These are phyloP conservation scores for Gossypium trilobum DNA, from an alignment of 441 rosid genomes.

Conservation along the genomic window DNA sequence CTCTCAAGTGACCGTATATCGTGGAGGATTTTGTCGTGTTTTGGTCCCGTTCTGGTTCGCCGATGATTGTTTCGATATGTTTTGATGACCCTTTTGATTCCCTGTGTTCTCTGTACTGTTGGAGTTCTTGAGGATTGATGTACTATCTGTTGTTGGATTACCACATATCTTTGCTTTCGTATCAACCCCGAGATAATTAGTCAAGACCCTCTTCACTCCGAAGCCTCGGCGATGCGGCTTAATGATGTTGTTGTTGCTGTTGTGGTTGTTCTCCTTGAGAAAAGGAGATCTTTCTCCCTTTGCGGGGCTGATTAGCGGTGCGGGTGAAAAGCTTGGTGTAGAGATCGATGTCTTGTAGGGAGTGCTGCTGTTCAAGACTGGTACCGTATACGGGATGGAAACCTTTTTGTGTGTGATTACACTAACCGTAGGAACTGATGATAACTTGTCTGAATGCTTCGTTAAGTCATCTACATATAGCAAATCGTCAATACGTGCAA, in stretches of 20 bases:
- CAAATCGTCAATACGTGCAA: constrained; percentile 60
- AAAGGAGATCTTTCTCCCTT: constrained; percentile 50
- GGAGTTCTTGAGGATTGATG: constrained; percentile 21
- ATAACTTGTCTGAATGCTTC: constrained; percentile 38
- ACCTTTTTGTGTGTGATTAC: constrained; percentile 42
- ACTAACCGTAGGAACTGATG: constrained; percentile 37
- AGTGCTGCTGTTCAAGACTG: constrained; percentile 32
- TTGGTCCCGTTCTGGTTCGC: constrained; percentile 15
- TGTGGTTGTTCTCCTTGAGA: constrained; percentile 25
- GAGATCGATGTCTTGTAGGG: constrained; percentile 43
- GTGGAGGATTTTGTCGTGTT: constrained; percentile 26
- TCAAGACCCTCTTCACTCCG: constrained; percentile 63
- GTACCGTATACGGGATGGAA: constrained; percentile 38
- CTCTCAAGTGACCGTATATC: constrained; percentile 17
- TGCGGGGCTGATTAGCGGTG: constrained; percentile 37
- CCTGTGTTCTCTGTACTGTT: constrained; percentile 23
- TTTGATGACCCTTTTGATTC: constrained; percentile 24
- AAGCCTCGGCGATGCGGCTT: constrained; percentile 57
- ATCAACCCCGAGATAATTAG: constrained; percentile 59
- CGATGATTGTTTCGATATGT: constrained; percentile 16
- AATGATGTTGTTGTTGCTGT: constrained; percentile 23
- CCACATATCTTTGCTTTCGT: constrained; percentile 45
- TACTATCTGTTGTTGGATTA: constrained; percentile 27
- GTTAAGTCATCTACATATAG: constrained; percentile 64
- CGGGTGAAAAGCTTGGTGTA: constrained; percentile 49